These are phyloP conservation scores for Phoenix dactylifera DNA, from an alignment of 176 grass and related monocot genomes.

Conservation along the genomic window DNA sequence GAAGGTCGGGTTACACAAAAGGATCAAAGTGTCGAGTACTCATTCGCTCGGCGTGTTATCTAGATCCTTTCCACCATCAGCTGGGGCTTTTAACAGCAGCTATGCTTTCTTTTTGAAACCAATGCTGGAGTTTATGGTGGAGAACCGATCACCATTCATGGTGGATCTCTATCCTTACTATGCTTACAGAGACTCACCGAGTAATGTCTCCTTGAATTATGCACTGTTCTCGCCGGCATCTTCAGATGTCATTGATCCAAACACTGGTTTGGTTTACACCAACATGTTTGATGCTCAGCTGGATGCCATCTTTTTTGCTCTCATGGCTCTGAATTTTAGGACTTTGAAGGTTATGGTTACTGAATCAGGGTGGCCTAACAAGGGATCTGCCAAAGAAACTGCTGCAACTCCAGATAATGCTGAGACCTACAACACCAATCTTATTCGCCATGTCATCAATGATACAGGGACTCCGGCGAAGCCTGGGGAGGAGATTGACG, in stretches of 20 bases:
- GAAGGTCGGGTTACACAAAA: constrained; percentile 83
- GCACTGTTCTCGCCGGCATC: constrained; percentile 60
- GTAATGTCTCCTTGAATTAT: constrained; percentile 78
- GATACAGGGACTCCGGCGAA: constrained; percentile 81
- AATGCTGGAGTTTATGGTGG: constrained; percentile 88
- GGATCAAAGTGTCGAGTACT: constrained; percentile 86
- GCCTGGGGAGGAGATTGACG: constrained; percentile 77
- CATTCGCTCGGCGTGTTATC: constrained; percentile 86
- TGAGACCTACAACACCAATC: constrained; percentile 86
- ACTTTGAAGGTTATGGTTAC: constrained; percentile 92
- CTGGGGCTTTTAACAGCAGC: constrained; percentile 86
- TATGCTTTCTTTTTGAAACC: constrained; percentile 87
- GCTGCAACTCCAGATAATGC: constrained; percentile 84
- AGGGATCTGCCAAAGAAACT: constrained; percentile 63
- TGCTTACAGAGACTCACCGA: constrained; percentile 75
- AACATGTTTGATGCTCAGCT: constrained; percentile 96
- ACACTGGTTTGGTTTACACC: constrained; percentile 81
- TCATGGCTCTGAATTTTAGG: constrained; percentile 87
- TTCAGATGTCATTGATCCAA: constrained; percentile 67
- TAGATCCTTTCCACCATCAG: constrained; percentile 78
- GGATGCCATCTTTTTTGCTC: constrained; percentile 84
- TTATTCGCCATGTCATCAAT: constrained; percentile 82
- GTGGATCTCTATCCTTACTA: constrained; percentile 97
- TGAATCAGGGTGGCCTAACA: constrained; percentile 86
- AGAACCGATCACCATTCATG: constrained; percentile 91